Conservation (phyloP, 2,329 filamentous ascomycete genomes). For the Cordyceps sp. region DNA sequence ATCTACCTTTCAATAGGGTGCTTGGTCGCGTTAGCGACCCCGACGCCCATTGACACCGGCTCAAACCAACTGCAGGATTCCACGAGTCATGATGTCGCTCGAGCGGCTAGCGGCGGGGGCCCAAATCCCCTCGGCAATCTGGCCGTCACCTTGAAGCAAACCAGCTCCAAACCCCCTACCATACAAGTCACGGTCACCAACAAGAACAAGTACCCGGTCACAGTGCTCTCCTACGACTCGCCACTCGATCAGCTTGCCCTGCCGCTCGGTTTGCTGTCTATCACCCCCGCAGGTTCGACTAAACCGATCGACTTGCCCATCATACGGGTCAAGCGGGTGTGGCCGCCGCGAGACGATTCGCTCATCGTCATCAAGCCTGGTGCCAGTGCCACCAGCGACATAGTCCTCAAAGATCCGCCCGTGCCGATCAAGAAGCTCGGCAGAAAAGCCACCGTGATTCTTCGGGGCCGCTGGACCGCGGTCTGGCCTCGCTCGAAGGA, state of each 20-base stretch:
- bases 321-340: conserved; percentile 20
- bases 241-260: conserved; percentile 26
- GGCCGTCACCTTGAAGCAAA: not conserved
- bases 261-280: conserved; percentile 22
- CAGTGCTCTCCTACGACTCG: conserved; percentile 24
- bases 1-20: too few relatives aligned
- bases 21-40: too few relatives aligned
- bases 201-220: conserved; percentile 18
- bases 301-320: conserved; percentile 18
- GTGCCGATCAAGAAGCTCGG: conserved; percentile 17
- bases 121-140: not conserved
- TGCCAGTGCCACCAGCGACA: conserved; percentile 14
- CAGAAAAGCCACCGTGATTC: not conserved
- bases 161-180: not conserved
- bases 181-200: conserved; percentile 5
- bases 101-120: too few relatives aligned
- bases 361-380: conserved; percentile 22
- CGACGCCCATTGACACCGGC: too few relatives aligned
- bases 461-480: not conserved
- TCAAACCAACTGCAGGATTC: too few relatives aligned
- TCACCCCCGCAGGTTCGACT: conserved; percentile 17
- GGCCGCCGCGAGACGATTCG: conserved; percentile 21
- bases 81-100: too few relatives aligned
- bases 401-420: conserved; percentile 19
- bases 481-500: not conserved